Percentiles rank a stretch among this genome's conserved stretches.
These are phyloP conservation scores for Amylostereum chailletii DNA, from an alignment of 1,284 basidiomycete species.

Conservation along the genomic window DNA sequence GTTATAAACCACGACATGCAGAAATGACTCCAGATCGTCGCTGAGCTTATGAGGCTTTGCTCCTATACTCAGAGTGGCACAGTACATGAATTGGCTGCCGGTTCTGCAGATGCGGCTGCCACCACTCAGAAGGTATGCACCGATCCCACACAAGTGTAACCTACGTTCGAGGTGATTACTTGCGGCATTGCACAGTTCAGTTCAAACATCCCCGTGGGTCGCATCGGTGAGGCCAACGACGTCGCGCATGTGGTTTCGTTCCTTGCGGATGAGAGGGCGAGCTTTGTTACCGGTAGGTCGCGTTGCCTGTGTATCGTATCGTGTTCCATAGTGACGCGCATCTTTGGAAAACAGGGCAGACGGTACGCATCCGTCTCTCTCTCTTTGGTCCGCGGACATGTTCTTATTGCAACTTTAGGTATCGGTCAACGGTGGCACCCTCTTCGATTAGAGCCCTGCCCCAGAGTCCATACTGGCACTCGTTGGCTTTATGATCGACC, in stretches of 20 bases:
- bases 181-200: neutral
- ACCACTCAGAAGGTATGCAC: neutral
- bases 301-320: neutral
- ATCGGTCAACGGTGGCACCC: constrained; percentile 1
- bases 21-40: too few species aligned
- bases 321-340: neutral
- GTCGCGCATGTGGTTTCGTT: constrained; percentile 15
- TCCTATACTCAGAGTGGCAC: neutral
- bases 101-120: neutral
- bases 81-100: constrained; percentile 3
- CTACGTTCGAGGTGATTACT: neutral
- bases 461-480: too few species aligned
- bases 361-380: neutral
- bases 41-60: too few species aligned
- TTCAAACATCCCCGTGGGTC: neutral
- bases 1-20: too few species aligned
- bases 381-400: neutral
- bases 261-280: constrained; percentile 10
- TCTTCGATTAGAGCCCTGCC: neutral
- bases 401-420: constrained; percentile 5
- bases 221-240: constrained; percentile 11
- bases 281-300: constrained; percentile 14
- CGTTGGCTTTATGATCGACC: too few species aligned
- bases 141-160: neutral
- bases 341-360: neutral